phyloP scores from a whole-genome alignment of 2,329 filamentous ascomycete species.

The Scopulariopsis brevicaulis region DNA sequence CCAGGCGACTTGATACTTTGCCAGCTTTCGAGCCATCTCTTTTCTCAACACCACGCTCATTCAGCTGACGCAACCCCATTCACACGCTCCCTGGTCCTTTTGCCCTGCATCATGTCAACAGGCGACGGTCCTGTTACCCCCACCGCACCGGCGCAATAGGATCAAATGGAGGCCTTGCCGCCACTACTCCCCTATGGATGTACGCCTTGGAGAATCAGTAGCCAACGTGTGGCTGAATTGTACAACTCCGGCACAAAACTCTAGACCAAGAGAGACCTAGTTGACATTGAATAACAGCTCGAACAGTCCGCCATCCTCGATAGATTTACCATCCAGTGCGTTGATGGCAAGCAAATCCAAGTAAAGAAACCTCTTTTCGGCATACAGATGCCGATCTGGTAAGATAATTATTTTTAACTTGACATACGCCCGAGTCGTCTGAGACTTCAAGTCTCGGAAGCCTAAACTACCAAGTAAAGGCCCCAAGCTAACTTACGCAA shows the following conservation, averaged over 20 bases:
- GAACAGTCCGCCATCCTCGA: background rate
- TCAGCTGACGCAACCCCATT: background rate
- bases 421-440: background rate
- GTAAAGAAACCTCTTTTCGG: background rate
- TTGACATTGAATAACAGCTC: background rate
- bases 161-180: background rate
- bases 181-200: background rate
- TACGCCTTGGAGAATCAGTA: conserved; percentile 5
- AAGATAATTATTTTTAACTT: background rate
- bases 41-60: background rate
- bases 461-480: no score
- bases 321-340: background rate
- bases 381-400: background rate
- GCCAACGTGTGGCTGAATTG: background rate
- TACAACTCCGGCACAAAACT: conserved; percentile 3
- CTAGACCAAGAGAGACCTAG: background rate
- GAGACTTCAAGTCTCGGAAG: no score
- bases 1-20: no score
- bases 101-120: background rate
- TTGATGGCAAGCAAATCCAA: background rate
- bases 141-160: background rate
- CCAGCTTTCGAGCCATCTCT: background rate
- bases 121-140: background rate
- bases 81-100: background rate
- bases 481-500: background rate